A percentile compares a stretch with the other conserved stretches of the same genome.
Conservation (phyloP, 1,284 basidiomycete genomes). For the Leccinum ponderosum region DNA sequence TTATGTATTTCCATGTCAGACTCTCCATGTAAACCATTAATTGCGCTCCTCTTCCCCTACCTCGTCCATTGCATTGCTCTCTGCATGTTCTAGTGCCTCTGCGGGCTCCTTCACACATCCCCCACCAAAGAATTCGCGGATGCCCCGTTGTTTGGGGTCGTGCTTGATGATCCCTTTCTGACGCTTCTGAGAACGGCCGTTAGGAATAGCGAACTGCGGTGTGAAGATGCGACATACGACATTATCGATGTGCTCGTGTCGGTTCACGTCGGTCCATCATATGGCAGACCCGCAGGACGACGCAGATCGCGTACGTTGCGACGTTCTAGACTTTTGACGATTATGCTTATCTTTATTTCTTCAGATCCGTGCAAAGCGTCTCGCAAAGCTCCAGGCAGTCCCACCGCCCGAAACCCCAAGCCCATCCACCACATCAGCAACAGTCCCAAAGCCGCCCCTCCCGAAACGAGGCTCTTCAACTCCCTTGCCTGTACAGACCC, state of each 20-base stretch:
- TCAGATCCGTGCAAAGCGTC: constrained; percentile 86
- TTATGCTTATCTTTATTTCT: background rate
- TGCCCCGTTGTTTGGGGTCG: constrained; percentile 75
- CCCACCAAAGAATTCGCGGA: constrained; percentile 78
- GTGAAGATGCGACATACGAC: constrained; percentile 46
- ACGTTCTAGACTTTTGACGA: background rate
- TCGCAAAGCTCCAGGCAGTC: constrained; percentile 69
- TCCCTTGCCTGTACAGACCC: constrained; percentile 10
- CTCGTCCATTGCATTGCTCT: constrained; percentile 33
- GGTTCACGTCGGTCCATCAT: constrained; percentile 35
- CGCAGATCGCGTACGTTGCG: constrained; percentile 64
- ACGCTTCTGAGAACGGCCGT: constrained; percentile 49
- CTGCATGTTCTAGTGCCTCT: constrained; percentile 19
- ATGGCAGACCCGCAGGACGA: constrained; percentile 60
- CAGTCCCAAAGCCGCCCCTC: constrained; percentile 15
- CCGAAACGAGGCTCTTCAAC: constrained; percentile 36
- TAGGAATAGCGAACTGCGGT: background rate
- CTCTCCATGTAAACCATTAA: background rate
- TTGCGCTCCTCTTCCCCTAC: background rate
- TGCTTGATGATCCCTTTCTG: constrained; percentile 79
- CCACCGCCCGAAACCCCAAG: constrained; percentile 22
- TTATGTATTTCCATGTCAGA: constrained; percentile 10
- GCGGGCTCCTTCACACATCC: constrained; percentile 31
- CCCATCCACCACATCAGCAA: constrained; percentile 17
- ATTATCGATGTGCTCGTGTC: constrained; percentile 52